These are phyloP conservation scores for Carpinus fangiana DNA, from an alignment of 306 rosid genomes.

Conservation along the genomic window DNA sequence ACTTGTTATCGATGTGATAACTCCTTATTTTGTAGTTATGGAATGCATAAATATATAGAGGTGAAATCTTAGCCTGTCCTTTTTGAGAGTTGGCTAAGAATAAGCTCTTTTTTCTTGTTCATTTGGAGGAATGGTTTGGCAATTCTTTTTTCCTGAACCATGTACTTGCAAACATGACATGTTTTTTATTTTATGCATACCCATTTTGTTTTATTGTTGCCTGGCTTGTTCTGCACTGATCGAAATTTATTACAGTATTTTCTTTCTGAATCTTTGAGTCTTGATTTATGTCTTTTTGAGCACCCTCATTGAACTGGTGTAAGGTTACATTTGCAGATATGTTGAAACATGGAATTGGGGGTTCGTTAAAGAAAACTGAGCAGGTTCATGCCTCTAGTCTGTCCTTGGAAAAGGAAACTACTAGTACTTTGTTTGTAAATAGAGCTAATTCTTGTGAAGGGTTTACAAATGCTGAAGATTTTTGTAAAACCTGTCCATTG, in stretches of 20 bases:
- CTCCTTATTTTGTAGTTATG: not conserved
- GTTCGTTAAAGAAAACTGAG: slow-evolving; percentile 26
- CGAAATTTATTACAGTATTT: not conserved
- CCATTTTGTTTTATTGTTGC: not conserved
- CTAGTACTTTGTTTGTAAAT: slow-evolving; percentile 22
- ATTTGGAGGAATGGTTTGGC: not conserved
- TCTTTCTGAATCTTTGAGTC: not conserved
- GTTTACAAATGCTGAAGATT: slow-evolving; percentile 28
- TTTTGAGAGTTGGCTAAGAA: not conserved
- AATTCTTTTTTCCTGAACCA: not conserved
- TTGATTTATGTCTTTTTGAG: not conserved
- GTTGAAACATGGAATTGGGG: slow-evolving; percentile 25
- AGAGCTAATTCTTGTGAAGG: slow-evolving; percentile 32
- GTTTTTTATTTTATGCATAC: not conserved
- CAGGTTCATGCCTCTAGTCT: slow-evolving; percentile 34
- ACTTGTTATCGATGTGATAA: not conserved
- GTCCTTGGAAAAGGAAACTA: slow-evolving; percentile 30
- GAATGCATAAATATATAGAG: not conserved
- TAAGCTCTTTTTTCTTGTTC: not conserved
- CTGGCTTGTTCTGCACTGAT: not conserved
- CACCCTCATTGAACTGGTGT: not conserved
- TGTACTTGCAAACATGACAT: not conserved
- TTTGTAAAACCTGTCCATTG: slow-evolving; percentile 16
- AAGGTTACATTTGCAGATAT: slow-evolving; percentile 32
- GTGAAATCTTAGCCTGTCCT: not conserved